phyloP scores from a whole-genome alignment of 75 land plant species.

The Larix kaempferi region DNA sequence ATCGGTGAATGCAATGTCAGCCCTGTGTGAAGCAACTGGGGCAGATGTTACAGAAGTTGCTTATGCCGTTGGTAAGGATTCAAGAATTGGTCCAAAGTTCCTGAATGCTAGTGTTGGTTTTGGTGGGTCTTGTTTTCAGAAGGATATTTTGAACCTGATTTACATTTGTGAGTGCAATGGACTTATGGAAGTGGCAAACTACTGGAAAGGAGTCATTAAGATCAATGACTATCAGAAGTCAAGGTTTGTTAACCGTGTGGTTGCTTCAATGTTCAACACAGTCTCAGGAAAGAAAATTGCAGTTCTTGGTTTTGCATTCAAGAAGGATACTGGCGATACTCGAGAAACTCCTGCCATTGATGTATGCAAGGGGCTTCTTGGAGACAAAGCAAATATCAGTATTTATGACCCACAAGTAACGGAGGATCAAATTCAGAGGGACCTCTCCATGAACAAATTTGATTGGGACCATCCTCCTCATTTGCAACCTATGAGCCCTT shows the following conservation, averaged over 20 bases:
- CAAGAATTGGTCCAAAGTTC: conserved; percentile 77
- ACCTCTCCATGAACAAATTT: conserved; percentile 86
- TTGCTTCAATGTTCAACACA: conserved; percentile 92
- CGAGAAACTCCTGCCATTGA: conserved; percentile 88
- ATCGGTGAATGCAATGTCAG: conserved; percentile 89
- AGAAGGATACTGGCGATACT: conserved; percentile 82
- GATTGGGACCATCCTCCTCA: conserved; percentile 94
- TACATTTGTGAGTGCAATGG: conserved; percentile 97
- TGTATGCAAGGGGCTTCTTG: conserved; percentile 83
- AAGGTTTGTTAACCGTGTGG: conserved; percentile 83
- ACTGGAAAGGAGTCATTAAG: conserved; percentile 89
- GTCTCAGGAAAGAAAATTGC: conserved; percentile 85
- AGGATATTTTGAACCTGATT: conserved; percentile 84
- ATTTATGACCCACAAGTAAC: conserved; percentile 93
- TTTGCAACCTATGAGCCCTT: conserved; percentile 80
- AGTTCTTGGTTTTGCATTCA: conserved; percentile 82
- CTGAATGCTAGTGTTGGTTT: conserved; percentile 86
- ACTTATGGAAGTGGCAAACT: conserved; percentile 72
- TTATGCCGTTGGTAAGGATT: conserved; percentile 78
- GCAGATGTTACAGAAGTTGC: conserved; percentile 84
- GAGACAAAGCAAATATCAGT: conserved; percentile 80
- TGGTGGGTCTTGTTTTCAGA: conserved; percentile 95
- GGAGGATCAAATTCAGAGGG: conserved; percentile 88
- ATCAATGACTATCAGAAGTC: conserved; percentile 90
- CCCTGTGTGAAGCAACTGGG: conserved; percentile 90